Base-by-base conservation (phyloP, 2,329 filamentous ascomycete genomes). In the Pyrenophora graminea region DNA sequence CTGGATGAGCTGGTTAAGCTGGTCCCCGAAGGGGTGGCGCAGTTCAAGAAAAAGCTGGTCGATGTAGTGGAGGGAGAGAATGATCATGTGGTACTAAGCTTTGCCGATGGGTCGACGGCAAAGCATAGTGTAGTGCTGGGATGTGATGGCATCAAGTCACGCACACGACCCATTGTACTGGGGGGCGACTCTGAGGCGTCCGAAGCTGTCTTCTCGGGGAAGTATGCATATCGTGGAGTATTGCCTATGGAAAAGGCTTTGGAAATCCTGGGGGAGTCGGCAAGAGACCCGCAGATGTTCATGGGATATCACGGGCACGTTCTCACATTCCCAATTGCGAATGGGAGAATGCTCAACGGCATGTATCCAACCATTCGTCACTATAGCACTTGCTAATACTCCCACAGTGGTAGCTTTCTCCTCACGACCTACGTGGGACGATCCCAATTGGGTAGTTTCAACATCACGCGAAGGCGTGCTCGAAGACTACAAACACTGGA, bases 131-230 rank as follows among this genome's bases (percentile, higher is more conserved):
- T 76, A 1, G 80, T 85, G 0, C 75, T 88, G 48, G 85, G 82
- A 4, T 85, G 83, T 63, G 85, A 88, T 67, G 85, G 85, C 0
- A 85, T 88, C 62, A 84, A 84, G 63, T 84, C 82, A 0, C 73
- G 75, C 3, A 76, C 81, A 2, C 75, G 85, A 6, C 65, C 79
- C 25, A 65, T 82, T 12, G 67, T 88, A 4, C 71, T 86, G 2
- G 82, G 80, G 0, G 64, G 80, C 0, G 64, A 75, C 2, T 42
- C 55, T 0, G 73, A 76, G 3, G 70, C 77, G 0, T 64, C 76
- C 21, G 19, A 47, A 6, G 75, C 84, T 0, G 66, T 73, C 1
- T 88, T 84, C 63, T 79, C 79, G 0, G 74, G 80, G 27, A 84
- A 85, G 55, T 83, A 82, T 68, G 85, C 82, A 30, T 89, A 85